Evolutionary conservation across 257 asterid genomes (phyloP).

Genomic region (Przewalskia tangutica): DNA sequence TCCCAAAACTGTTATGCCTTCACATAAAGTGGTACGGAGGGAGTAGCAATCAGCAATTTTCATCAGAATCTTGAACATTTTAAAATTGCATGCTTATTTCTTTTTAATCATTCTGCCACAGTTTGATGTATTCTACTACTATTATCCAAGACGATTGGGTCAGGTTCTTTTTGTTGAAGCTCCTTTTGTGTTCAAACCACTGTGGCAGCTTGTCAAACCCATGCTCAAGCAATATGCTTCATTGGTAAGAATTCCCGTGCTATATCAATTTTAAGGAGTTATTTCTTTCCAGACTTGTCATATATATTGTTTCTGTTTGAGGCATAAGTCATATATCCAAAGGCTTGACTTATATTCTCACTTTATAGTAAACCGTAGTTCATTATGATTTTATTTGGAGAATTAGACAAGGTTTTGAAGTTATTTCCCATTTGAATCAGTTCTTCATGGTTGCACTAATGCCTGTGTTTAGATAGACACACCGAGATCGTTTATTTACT

Average conservation of each 20-base stretch:
- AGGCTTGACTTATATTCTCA: not conserved
- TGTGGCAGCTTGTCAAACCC: conserved; percentile 86
- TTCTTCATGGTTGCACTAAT: not conserved
- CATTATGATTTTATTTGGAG: not conserved
- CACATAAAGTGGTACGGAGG: no score
- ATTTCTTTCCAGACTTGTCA: not conserved
- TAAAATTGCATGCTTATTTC: not conserved
- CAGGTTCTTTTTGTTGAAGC: conserved; percentile 81
- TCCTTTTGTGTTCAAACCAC: conserved; percentile 80
- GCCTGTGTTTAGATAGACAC: not conserved
- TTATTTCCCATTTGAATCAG: not conserved
- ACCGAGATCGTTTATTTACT: not conserved
- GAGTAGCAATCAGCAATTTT: not conserved
- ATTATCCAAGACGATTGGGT: conserved; percentile 76
- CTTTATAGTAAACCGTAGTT: not conserved
- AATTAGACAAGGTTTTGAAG: not conserved
- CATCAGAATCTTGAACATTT: not conserved
- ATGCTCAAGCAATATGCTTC: conserved; percentile 72
- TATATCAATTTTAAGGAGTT: not conserved
- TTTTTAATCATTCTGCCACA: conserved; percentile 17
- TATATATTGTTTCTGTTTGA: not conserved
- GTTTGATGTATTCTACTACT: conserved; percentile 83
- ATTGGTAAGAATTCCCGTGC: conserved; percentile 42
- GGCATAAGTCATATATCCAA: not conserved
- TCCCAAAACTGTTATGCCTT: no score